Conservation (phyloP, 2,329 filamentous ascomycete genomes). For the Colletotrichum sp. region DNA sequence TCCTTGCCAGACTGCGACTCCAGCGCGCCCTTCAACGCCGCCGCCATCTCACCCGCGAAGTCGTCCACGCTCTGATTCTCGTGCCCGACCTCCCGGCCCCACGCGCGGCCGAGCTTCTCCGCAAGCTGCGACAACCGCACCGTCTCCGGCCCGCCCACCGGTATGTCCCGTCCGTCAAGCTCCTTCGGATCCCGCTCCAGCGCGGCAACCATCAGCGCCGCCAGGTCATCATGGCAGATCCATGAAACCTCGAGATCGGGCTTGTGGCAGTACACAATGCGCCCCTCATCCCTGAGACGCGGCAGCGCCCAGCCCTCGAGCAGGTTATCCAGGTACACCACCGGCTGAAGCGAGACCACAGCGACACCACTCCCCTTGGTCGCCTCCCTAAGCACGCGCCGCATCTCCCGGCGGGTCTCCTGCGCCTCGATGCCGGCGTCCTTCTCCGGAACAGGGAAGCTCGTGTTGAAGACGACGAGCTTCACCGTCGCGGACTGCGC, state of each 20-base stretch:
- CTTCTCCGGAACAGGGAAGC: slow-evolving; percentile 30
- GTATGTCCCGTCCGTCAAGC: slow-evolving; percentile 37
- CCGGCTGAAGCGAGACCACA: slow-evolving; percentile 40
- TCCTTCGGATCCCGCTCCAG: slow-evolving; percentile 31
- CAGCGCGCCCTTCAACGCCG: slow-evolving; percentile 30
- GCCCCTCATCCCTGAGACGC: slow-evolving; percentile 36
- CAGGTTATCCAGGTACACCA: slow-evolving; percentile 42
- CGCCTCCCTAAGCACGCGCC: slow-evolving; percentile 30
- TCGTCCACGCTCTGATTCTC: slow-evolving; percentile 35
- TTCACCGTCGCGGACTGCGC: slow-evolving; percentile 51
- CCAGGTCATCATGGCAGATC: slow-evolving; percentile 44
- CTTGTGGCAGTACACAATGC: slow-evolving; percentile 43
- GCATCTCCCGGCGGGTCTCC: slow-evolving; percentile 32
- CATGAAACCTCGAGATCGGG: slow-evolving; percentile 39
- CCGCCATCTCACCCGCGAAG: slow-evolving; percentile 24
- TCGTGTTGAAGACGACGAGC: slow-evolving; percentile 29
- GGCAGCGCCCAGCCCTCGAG: slow-evolving; percentile 43
- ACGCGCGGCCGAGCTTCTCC: slow-evolving; percentile 34
- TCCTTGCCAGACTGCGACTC: slow-evolving; percentile 38
- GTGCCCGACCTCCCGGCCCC: slow-evolving; percentile 33
- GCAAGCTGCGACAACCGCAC: slow-evolving; percentile 35
- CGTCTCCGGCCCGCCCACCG: slow-evolving; percentile 39
- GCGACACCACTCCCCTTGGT: slow-evolving; percentile 25
- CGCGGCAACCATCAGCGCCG: slow-evolving; percentile 40
- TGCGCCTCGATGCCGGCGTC: slow-evolving; percentile 27